Evolutionary conservation across 2,329 filamentous ascomycete species (phyloP), one percentile per base, ranked within the genome.

Genomic region (Venturia nashicola): DNA sequence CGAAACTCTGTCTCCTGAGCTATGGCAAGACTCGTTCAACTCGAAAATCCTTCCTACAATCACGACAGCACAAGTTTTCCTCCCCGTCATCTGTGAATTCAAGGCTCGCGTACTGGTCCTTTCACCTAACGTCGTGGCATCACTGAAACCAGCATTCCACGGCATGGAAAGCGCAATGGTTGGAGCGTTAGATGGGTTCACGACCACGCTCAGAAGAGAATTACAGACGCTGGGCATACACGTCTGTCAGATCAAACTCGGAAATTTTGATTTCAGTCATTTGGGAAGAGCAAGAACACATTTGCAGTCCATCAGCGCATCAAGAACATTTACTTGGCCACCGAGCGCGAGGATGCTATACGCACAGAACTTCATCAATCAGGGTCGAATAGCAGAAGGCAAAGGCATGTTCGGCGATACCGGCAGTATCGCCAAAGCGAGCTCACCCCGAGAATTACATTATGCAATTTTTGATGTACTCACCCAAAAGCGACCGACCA

Each of bases 41-140:
- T 93, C 91, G 18, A 92, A 96, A 71, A 83, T 99, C 14, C 82
- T 97, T 63, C 89, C 91, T 65, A 93, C 93, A 1, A 91, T 97
- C 68, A 83, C 96, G 62, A 91, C 89, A 5, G 87, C 92, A 46
- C 92, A 97, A 76, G 84, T 90, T 62, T 94, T 97, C 77, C 81
- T 97, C 9, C 78, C 80, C 70, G 70, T 76, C 69, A 67, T 82
- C 72, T 69, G 73, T 73, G 79, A 75, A 75, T 82, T 77, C 78
- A 70, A 84, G 79, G 70, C 88, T 80, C 72, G 88, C 68, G 82
- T 95, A 43, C 79, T 95, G 60, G 81, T 94, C 69, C 85, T 94
- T 68, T 92, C 89, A 3, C 89, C 90, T 0, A 87, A 84, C 67
- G 90, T 94, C 70, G 88, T 91, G 69, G 85, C 88, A n/a, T 87